Evolutionary conservation across 345 rosid genomes (phyloP).

Genomic region (Euphorbia pulcherrima): DNA sequence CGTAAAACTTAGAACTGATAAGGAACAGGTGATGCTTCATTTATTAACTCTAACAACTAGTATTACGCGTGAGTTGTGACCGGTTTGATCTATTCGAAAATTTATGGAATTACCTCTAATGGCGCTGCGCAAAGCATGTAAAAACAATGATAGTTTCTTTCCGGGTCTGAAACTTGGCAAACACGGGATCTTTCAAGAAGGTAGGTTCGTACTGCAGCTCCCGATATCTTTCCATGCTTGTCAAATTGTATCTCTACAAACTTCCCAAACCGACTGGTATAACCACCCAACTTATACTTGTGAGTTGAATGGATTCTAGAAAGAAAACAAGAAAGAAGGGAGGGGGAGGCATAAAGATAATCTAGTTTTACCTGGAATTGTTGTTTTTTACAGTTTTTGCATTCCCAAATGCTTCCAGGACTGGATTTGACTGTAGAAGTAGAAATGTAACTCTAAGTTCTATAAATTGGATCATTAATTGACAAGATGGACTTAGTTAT

Average conservation of each 20-base stretch:
- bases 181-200: slow-evolving; percentile 79
- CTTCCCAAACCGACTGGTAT: slow-evolving; percentile 75
- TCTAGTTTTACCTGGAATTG: slow-evolving; percentile 64
- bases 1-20: too few relatives aligned
- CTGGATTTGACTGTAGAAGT: slow-evolving; percentile 72
- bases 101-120: slow-evolving; percentile 38
- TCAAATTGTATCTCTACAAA: slow-evolving; percentile 91
- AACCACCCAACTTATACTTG: not conserved
- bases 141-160: slow-evolving; percentile 76
- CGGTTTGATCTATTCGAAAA: slow-evolving; percentile 14
- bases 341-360: not conserved
- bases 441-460: slow-evolving; percentile 14
- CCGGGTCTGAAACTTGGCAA: slow-evolving; percentile 74
- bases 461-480: slow-evolving; percentile 9
- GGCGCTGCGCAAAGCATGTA: slow-evolving; percentile 75
- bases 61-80: too few relatives aligned
- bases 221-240: slow-evolving; percentile 75
- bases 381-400: slow-evolving; percentile 86
- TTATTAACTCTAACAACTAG: too few relatives aligned
- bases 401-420: slow-evolving; percentile 91
- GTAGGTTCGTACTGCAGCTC: slow-evolving; percentile 79
- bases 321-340: slow-evolving; percentile 1
- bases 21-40: too few relatives aligned
- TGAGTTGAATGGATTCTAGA: not conserved
- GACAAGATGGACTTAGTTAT: slow-evolving; percentile 2